Evolutionary conservation across 805 yeast species (phyloP), one percentile per base, ranked within the genome.

Genomic region (Blastobotrys muscicola): DNA sequence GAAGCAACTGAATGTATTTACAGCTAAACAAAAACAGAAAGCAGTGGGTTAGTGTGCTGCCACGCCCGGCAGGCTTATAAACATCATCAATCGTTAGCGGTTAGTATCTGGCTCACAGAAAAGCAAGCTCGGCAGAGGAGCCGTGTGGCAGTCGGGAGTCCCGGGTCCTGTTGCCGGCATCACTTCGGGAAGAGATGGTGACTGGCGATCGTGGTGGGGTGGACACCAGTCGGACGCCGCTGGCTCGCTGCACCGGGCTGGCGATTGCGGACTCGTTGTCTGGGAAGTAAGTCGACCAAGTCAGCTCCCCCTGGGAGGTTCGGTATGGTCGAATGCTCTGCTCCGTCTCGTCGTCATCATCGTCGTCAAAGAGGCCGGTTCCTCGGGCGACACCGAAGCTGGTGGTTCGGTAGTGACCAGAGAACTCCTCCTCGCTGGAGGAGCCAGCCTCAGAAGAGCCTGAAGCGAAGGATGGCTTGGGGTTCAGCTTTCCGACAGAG

Each of bases 401-500:
- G 44, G 61, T 60, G 47, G 65, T 43, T 54, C 61, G 37, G 62
- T 68, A 46, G 57, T 54, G 39, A 58, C 56, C 46, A n/a, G 40
- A 29, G 23, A 42, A 14, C 26, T 45, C 39, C 14, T 43, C 48
- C 14, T 26, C 29, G 32, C 15, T 37, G 31, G 9, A 9, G 31
- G 13, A 33, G 4, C 26, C 29, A 12, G 38, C 16, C 23, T 13
- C n/a, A 13, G 29, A 15, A n/a, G 36, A 35, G 46, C 35, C 33
- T 32, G 39, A 26, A 7, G 13, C 33, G 33, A 31, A 31, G 12
- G 14, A 31, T 11, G 14, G 14, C 6, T 20, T 20, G 26, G 26
- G 26, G 26, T 20, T 20, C 4, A 20, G 26, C 26, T 20, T 20
- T 20, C 26, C 26, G 26, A 20, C 6, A 6, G 26, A 20, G 26